These are phyloP conservation scores for Athelia psychrophila DNA, from an alignment of 1,284 basidiomycete species.

Conservation along the genomic window DNA sequence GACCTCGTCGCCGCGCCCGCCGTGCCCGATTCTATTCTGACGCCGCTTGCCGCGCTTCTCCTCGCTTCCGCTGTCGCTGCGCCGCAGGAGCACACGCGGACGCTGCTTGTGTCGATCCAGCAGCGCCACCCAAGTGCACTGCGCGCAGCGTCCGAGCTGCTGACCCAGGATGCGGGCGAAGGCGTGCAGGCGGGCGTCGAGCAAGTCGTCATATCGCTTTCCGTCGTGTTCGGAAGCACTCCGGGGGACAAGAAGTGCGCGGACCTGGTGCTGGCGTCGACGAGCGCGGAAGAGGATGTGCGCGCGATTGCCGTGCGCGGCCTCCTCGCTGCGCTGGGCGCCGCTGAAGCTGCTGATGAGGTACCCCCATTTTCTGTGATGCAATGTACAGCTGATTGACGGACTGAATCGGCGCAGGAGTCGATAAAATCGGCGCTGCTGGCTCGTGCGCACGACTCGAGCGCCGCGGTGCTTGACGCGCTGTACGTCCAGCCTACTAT, in stretches of 20 bases:
- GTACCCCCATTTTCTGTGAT: slow-evolving; percentile 25
- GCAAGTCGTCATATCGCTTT: slow-evolving; percentile 52
- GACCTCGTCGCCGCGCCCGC: slow-evolving; percentile 38
- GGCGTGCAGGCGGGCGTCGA: slow-evolving; percentile 41
- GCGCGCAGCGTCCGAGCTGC: slow-evolving; percentile 34
- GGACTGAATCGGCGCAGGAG: slow-evolving; percentile 28
- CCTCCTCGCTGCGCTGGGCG: slow-evolving; percentile 27
- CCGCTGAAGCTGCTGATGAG: slow-evolving; percentile 32
- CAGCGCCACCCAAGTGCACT: slow-evolving; percentile 54
- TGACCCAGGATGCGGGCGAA: slow-evolving; percentile 33
- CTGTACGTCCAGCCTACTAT: slow-evolving; percentile 55
- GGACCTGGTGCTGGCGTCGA: slow-evolving; percentile 54
- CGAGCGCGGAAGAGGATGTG: slow-evolving; percentile 46
- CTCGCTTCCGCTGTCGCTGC: slow-evolving; percentile 15
- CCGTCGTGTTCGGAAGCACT: slow-evolving; percentile 29
- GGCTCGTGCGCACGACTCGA: slow-evolving; percentile 65
- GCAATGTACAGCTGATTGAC: slow-evolving; percentile 2
- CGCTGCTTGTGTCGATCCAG: slow-evolving; percentile 41
- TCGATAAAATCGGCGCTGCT: slow-evolving; percentile 52
- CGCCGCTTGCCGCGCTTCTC: slow-evolving; percentile 32
- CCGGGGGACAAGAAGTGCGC: slow-evolving; percentile 21
- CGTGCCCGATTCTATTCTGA: slow-evolving; percentile 34
- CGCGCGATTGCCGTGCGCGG: slow-evolving; percentile 51
- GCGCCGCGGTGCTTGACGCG: slow-evolving; percentile 55
- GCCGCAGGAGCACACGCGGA: slow-evolving; percentile 7